Evolutionary conservation across 305 asterid genomes (phyloP).

Genomic region (Lippia alba): DNA sequence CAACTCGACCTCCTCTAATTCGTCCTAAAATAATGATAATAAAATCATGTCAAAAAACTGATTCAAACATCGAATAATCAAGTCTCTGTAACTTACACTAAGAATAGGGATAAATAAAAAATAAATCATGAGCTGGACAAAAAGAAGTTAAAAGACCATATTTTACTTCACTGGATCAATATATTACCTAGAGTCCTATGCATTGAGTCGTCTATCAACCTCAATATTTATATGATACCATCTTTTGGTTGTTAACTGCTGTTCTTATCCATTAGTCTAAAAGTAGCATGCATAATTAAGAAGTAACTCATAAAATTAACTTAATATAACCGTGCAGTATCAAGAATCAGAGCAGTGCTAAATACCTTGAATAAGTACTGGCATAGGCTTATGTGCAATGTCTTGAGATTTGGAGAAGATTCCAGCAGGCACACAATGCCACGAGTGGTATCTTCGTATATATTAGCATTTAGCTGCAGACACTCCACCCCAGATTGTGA

Average conservation of each 20-base stretch:
- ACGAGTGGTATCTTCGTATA: not conserved
- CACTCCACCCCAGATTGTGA: not conserved
- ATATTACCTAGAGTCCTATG: no score
- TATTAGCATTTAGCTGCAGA: not conserved
- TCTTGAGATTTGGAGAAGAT: slow-evolving; percentile 30
- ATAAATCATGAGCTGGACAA: no score
- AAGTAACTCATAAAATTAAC: not conserved
- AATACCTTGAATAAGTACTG: not conserved
- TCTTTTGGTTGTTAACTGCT: not conserved
- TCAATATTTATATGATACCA: not conserved
- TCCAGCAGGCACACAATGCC: slow-evolving; percentile 27
- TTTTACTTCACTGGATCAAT: no score
- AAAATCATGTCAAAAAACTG: not conserved
- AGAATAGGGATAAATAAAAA: not conserved
- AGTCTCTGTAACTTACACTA: not conserved
- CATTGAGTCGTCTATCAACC: not conserved
- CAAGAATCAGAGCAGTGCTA: not conserved
- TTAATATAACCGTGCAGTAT: no score
- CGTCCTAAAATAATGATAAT: no score
- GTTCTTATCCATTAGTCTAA: not conserved
- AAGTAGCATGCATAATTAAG: not conserved
- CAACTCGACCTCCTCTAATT: slow-evolving; percentile 4
- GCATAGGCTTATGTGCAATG: not conserved
- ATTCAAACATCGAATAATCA: slow-evolving; percentile 4
- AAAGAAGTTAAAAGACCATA: no score